A percentile compares a stretch with the other conserved stretches of the same genome.
Conservation (phyloP, 352 stramenopile species). For the Pythium sukuiense region DNA sequence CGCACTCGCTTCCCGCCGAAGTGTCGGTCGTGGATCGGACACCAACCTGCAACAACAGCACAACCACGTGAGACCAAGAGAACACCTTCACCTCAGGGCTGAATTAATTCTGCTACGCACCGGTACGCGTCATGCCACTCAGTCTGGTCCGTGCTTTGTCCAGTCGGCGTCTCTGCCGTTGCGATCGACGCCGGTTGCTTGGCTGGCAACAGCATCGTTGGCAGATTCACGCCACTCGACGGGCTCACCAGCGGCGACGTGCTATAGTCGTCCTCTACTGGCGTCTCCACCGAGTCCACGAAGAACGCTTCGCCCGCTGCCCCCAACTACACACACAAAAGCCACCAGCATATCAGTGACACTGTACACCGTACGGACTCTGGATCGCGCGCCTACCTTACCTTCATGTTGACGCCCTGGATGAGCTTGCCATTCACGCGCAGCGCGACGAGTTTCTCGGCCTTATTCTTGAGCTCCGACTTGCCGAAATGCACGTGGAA, state of each 20-base stretch:
- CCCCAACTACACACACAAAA: constrained; percentile 36
- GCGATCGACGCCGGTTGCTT: neutral
- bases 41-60: constrained; percentile 17
- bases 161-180: neutral
- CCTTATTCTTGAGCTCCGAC: constrained; percentile 35
- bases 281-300: constrained; percentile 56
- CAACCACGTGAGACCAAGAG: neutral
- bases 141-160: constrained; percentile 1
- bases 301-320: constrained; percentile 77
- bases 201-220: neutral
- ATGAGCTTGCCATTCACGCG: constrained; percentile 53
- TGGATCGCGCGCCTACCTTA: constrained; percentile 15
- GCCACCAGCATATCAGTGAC: too few relatives aligned
- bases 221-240: neutral
- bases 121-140: constrained; percentile 40
- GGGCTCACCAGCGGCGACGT: constrained; percentile 65
- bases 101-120: constrained; percentile 6
- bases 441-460: constrained; percentile 23
- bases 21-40: constrained; percentile 9
- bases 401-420: constrained; percentile 71
- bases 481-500: constrained; percentile 86
- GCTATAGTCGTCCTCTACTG: constrained; percentile 61
- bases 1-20: constrained; percentile 12
- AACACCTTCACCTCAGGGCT: neutral
- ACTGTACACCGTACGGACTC: too few relatives aligned